Conservation (phyloP, 2,329 filamentous ascomycete species). For the Fusarium pseudocircinatum region DNA sequence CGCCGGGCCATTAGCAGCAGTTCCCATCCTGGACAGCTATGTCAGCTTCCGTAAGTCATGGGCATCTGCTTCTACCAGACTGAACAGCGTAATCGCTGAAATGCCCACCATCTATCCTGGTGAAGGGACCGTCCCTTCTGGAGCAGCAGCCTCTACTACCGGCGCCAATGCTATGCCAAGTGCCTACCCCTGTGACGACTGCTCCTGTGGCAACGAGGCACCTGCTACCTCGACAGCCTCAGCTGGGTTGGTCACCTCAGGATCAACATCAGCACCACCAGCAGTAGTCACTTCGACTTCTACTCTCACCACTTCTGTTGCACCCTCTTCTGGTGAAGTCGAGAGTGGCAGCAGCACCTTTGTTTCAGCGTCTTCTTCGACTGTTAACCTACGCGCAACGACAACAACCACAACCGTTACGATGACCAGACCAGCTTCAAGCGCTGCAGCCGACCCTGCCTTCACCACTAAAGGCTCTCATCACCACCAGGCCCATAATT, state of each 20-base stretch:
- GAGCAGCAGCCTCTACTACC: background rate
- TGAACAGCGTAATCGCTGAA: background rate
- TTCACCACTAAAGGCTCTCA: background rate
- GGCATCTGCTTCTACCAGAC: conserved; percentile 4
- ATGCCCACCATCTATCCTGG: conserved; percentile 8
- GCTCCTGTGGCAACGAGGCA: background rate
- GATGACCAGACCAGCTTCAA: background rate
- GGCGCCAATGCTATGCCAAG: background rate
- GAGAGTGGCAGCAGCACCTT: background rate
- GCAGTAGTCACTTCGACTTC: background rate
- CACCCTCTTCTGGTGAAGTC: background rate
- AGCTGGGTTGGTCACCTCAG: background rate
- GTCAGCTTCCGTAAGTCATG: background rate
- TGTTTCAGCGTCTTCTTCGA: background rate
- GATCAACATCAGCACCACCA: background rate
- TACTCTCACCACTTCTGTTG: background rate
- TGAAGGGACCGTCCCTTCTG: background rate
- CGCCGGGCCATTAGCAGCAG: conserved; percentile 4
- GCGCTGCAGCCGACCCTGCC: background rate
- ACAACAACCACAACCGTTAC: conserved; percentile 17
- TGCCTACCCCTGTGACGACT: background rate
- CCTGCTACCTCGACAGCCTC: background rate
- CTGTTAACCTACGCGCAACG: background rate
- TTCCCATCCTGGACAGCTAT: background rate
- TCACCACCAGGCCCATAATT: background rate